A percentile compares a stretch with the other conserved stretches of the same genome.
Conservation (phyloP, 331 rosid genomes). For the Telfairia occidentalis region DNA sequence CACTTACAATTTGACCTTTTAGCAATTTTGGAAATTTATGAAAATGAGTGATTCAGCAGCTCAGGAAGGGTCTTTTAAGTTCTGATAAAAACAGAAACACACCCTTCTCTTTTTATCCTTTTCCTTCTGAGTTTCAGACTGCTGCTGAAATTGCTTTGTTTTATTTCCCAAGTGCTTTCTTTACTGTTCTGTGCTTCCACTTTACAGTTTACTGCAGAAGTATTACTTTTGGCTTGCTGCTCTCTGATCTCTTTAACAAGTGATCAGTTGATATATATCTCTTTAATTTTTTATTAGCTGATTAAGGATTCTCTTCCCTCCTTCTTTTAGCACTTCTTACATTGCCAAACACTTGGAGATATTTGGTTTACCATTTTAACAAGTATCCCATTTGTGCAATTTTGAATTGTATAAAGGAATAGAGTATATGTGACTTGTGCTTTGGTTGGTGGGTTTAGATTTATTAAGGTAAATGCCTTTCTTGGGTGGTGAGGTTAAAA, state of each 20-base stretch:
- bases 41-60: slow-evolving; percentile 5
- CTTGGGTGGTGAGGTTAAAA: neutral
- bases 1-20: slow-evolving; percentile 75
- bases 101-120: neutral
- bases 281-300: neutral
- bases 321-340: neutral
- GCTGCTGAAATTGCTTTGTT: slow-evolving; percentile 31
- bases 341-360: neutral
- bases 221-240: slow-evolving; percentile 6
- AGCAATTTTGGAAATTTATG: slow-evolving; percentile 24
- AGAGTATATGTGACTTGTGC: neutral
- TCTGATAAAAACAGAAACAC: slow-evolving; percentile 15
- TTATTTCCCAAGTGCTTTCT: slow-evolving; percentile 13
- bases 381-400: neutral
- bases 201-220: slow-evolving; percentile 1
- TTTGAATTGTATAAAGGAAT: neutral
- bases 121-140: slow-evolving; percentile 4
- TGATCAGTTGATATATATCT: neutral
- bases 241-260: neutral
- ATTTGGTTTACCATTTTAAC: neutral
- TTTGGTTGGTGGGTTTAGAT: neutral
- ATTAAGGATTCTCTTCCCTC: neutral
- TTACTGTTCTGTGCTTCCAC: slow-evolving; percentile 4
- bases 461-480: neutral
- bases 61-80: slow-evolving; percentile 16